Evolutionary conservation across 1,139 yeast genomes (phyloP), one percentile per base, ranked within the genome.

Genomic region (Pichia sp.): DNA sequence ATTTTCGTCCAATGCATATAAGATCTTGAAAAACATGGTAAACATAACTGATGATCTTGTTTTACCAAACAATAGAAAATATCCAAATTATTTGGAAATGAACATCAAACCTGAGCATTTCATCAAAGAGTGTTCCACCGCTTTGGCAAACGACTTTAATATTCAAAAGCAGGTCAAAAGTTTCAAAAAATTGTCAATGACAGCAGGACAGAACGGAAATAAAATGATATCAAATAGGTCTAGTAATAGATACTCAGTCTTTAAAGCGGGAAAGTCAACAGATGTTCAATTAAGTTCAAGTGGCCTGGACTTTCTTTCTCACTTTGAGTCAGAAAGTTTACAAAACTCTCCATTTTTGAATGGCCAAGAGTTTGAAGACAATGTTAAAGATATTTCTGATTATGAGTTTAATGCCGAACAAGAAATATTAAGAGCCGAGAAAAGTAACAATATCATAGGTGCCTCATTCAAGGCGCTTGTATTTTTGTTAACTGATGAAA

Each of bases 401-500:
- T 58, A 50, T 45, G 61, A 59, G n/a, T 62, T 61, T 47, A 54
- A 64, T 53, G 64, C 52, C 61, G 75, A 74, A 32, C 73, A 76
- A 52, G 85, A 81, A 62, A 69, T 81, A 32, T 65, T 80, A 49
- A 74, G 79, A 54, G 49, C 50, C 31, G 81, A 78, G 55, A 46
- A 57, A 5, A 59, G 56, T 15, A 49, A 56, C 19, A 65, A 65
- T 5, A 69, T 90, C 41, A 70, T 87, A 47, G 96, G 96, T 4
- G 92, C 92, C 1, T 85, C 96, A 0, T 81, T 90, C 63, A 82
- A 84, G 62, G 92, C 92, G 0, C 74, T 90, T 55, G 82, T 90
- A 2, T 80, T 77, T 63, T 75, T 88, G 29, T 71, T 90, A 53
- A 89, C 96, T 0, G 85, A 87, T 67, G 96, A 88, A 66, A 70